A percentile compares a stretch with the other conserved stretches of the same genome.
Conservation (phyloP, 108 stramenopile species). For the Cylindrotheca fusiformis region DNA sequence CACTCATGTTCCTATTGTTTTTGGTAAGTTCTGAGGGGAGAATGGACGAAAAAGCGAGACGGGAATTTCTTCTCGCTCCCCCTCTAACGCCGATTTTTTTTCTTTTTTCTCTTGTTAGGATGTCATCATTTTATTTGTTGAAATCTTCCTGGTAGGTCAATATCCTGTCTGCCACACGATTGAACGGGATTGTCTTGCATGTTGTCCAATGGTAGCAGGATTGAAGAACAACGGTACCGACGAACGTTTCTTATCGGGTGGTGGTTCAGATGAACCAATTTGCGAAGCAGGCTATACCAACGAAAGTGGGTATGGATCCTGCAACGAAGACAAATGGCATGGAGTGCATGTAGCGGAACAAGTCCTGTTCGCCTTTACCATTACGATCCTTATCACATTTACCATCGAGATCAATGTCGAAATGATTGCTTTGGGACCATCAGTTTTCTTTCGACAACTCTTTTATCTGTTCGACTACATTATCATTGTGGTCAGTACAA, state of each 20-base stretch:
- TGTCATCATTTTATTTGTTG: conserved; percentile 52
- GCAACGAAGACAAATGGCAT: conserved; percentile 42
- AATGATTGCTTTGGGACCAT: conserved; percentile 33
- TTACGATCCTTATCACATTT: conserved; percentile 34
- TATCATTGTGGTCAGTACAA: conserved; percentile 39
- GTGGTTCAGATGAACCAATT: conserved; percentile 3
- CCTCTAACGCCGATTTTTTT: neutral
- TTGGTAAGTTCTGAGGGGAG: neutral
- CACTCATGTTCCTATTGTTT: conserved; percentile 41
- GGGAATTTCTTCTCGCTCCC: neutral
- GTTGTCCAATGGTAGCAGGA: conserved; percentile 25
- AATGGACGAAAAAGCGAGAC: neutral
- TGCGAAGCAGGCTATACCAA: conserved; percentile 20
- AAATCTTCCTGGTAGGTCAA: conserved; percentile 35
- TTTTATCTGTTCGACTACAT: conserved; percentile 51
- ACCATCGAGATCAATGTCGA: conserved; percentile 33
- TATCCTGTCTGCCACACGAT: conserved; percentile 46
- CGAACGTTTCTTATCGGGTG: conserved; percentile 1
- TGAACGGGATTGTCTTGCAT: conserved; percentile 54
- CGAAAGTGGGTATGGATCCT: conserved; percentile 19
- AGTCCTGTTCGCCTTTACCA: conserved; percentile 31
- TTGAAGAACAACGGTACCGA: neutral
- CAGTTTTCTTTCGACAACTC: conserved; percentile 42
- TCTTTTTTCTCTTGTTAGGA: conserved; percentile 21
- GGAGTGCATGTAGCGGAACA: conserved; percentile 29